A percentile compares a stretch with the other conserved stretches of the same genome.
These are phyloP conservation scores for Camellia lanceoleosa DNA, from an alignment of 148 eudicot genomes.

Conservation along the genomic window DNA sequence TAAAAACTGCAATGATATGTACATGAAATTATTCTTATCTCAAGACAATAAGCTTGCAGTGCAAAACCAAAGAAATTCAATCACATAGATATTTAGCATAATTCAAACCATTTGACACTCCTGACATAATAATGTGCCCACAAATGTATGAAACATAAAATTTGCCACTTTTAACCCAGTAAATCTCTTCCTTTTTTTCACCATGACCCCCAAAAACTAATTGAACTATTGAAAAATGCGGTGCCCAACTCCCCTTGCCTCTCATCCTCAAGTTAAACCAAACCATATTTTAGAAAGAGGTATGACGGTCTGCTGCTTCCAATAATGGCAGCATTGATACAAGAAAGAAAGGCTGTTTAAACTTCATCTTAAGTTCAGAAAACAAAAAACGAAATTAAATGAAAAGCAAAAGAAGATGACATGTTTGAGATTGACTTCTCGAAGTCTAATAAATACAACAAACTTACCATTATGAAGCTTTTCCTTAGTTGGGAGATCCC, in stretches of 20 bases:
- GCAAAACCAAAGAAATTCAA: not conserved
- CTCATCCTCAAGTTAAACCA: not conserved
- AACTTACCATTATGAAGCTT: constrained; percentile 50
- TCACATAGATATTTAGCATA: not conserved
- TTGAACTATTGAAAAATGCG: too few species aligned
- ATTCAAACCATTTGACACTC: not conserved
- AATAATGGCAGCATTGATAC: not conserved
- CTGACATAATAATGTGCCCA: not conserved
- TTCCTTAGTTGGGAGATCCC: constrained; percentile 57
- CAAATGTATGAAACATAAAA: not conserved
- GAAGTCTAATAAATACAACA: not conserved
- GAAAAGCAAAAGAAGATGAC: not conserved
- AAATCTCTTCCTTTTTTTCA: too few species aligned
- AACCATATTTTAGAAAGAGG: not conserved
- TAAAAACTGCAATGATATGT: not conserved
- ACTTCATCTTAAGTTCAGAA: not conserved
- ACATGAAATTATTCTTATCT: not conserved
- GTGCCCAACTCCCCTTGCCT: not conserved
- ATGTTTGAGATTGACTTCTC: not conserved
- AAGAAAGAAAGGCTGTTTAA: not conserved
- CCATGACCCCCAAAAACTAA: too few species aligned
- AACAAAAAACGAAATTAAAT: not conserved
- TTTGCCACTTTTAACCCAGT: not conserved
- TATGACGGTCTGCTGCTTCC: not conserved
- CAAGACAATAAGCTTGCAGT: not conserved